A percentile compares a stretch with the other conserved stretches of the same genome.
Conservation (phyloP, 306 rosid species). For the Senna siamea region DNA sequence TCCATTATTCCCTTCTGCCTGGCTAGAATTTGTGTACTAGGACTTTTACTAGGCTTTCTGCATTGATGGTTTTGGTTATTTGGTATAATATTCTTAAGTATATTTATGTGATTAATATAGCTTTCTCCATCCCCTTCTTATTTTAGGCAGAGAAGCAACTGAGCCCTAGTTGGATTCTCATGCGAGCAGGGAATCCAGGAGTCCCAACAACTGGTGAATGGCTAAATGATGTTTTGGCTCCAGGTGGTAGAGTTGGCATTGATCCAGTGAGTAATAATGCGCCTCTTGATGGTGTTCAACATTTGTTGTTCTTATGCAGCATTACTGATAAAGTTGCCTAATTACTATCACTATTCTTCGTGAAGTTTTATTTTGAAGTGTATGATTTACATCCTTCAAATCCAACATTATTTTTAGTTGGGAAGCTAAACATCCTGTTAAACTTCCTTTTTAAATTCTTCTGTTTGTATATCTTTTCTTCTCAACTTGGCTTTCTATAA, state of each 20-base stretch:
- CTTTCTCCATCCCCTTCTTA: background rate
- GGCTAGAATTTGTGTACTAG: background rate
- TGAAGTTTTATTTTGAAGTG: background rate
- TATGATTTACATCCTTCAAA: background rate
- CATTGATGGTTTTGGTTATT: background rate
- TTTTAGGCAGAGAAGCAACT: slow-evolving; percentile 92
- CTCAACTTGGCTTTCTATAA: background rate
- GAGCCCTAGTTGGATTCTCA: slow-evolving; percentile 86
- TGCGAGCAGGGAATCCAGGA: slow-evolving; percentile 88
- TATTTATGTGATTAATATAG: slow-evolving; percentile 7
- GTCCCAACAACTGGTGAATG: slow-evolving; percentile 88
- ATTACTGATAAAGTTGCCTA: background rate
- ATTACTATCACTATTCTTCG: background rate
- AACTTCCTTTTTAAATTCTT: slow-evolving; percentile 1
- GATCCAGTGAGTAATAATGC: slow-evolving; percentile 84
- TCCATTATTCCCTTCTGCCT: background rate
- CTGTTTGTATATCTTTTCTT: background rate
- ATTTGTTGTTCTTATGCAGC: slow-evolving; percentile 13
- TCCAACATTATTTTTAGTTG: background rate
- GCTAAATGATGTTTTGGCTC: slow-evolving; percentile 83
- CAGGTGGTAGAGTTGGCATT: slow-evolving; percentile 91
- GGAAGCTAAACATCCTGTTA: background rate
- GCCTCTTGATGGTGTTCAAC: slow-evolving; percentile 14
- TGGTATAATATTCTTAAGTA: background rate
- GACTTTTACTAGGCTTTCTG: background rate